Conservation (phyloP, 73 alveolate genomes). For the Tetrahymena thermophila region DNA sequence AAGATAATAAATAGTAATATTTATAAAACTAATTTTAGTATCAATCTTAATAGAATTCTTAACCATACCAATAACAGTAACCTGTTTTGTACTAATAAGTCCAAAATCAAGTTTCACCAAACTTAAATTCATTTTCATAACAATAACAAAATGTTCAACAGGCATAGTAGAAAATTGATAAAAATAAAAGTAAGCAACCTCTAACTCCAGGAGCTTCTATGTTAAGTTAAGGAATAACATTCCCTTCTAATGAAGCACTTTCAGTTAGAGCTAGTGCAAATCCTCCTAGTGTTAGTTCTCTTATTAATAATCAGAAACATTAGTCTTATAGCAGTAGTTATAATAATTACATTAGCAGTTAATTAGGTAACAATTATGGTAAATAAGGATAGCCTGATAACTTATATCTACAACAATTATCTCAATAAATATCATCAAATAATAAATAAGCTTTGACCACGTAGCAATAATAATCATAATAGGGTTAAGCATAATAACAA, state of each 20-base stretch:
- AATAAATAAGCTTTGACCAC: not conserved
- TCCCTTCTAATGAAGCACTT: not conserved
- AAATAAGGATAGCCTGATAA: not conserved
- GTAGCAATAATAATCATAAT: not conserved
- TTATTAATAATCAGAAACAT: not conserved
- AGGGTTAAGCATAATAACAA: not conserved
- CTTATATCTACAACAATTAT: not conserved
- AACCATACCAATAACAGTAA: not conserved
- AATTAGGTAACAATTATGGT: not conserved
- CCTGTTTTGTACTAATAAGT: not conserved
- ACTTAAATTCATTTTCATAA: not conserved
- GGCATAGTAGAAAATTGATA: not conserved
- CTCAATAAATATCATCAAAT: not conserved
- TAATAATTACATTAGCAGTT: not conserved
- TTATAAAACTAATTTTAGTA: not conserved
- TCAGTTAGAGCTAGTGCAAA: not conserved
- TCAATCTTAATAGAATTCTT: not conserved
- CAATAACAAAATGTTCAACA: not conserved
- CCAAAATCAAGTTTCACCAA: not conserved
- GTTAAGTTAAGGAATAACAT: not conserved
- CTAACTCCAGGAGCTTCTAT: not conserved
- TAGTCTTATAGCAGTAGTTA: not conserved
- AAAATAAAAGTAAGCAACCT: not conserved
- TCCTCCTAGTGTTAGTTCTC: not conserved
- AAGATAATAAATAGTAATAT: not conserved